These are phyloP conservation scores for Luvunga scandens DNA, from an alignment of 345 rosid species.

Conservation along the genomic window DNA sequence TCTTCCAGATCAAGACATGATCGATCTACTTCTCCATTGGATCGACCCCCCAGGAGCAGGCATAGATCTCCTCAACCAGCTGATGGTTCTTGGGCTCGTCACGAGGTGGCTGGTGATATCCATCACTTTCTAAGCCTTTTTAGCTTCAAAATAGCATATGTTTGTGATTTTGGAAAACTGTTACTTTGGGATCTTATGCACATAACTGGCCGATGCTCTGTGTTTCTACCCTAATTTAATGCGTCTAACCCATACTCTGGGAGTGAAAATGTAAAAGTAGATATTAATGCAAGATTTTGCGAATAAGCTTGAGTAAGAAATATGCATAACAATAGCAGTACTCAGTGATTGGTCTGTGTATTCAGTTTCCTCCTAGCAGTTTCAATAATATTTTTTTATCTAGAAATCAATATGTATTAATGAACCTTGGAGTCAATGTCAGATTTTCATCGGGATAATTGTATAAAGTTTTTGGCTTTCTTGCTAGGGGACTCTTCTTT, in stretches of 20 bases:
- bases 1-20: conserved; percentile 47
- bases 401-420: neutral
- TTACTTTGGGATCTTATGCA: neutral
- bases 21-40: conserved; percentile 51
- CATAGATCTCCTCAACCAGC: conserved; percentile 52
- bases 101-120: conserved; percentile 67
- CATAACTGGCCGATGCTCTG: neutral
- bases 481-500: neutral
- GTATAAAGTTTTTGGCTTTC: neutral
- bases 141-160: neutral
- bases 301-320: neutral
- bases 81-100: conserved; percentile 40
- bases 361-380: neutral
- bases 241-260: neutral
- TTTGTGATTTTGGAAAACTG: conserved; percentile 3
- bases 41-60: conserved; percentile 47
- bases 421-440: neutral
- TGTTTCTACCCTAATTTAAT: neutral
- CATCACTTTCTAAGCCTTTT: conserved; percentile 19
- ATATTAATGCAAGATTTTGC: neutral
- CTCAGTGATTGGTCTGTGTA: neutral
- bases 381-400: neutral
- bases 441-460: neutral
- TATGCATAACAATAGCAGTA: neutral
- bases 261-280: neutral